Percentiles rank a stretch among this genome's conserved stretches.
Evolutionary conservation across 192 early-diverging fungal species (phyloP).

Genomic region (Hyaloraphidium curvatum): DNA sequence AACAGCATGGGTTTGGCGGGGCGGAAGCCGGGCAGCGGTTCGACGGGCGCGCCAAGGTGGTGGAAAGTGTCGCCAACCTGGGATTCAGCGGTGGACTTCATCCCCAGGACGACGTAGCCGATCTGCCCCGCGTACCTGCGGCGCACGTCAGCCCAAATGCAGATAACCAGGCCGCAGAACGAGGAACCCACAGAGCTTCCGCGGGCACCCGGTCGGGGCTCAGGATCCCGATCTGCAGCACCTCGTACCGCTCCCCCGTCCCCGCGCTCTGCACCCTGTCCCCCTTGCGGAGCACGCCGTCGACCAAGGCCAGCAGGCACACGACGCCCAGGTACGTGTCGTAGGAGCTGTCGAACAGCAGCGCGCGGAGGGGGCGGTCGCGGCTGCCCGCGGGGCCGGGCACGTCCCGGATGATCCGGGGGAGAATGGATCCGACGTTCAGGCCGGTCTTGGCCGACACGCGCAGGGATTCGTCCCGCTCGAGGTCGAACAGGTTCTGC

Average conservation of each 20-base stretch:
- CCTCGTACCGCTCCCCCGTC: constrained; percentile 66
- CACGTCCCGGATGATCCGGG: constrained; percentile 53
- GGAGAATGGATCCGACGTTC: constrained; percentile 53
- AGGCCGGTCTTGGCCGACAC: constrained; percentile 79
- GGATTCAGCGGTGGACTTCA: constrained; percentile 84
- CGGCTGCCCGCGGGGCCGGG: too few relatives aligned
- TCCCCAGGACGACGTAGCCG: constrained; percentile 76
- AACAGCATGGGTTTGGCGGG: constrained; percentile 95
- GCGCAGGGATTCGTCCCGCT: constrained; percentile 16
- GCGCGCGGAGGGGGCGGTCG: constrained; percentile 54
- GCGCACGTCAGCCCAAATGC: background rate
- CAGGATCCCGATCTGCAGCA: constrained; percentile 79
- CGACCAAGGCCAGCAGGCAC: constrained; percentile 72
- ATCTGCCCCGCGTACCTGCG: constrained; percentile 55
- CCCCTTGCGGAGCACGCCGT: constrained; percentile 63
- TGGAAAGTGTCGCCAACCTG: constrained; percentile 92
- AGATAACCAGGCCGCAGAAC: background rate
- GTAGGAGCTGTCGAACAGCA: constrained; percentile 97
- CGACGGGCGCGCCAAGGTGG: constrained; percentile 25
- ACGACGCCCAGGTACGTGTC: constrained; percentile 96
- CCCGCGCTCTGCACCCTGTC: constrained; percentile 63
- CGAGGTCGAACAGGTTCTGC: constrained; percentile 70
- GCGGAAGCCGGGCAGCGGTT: constrained; percentile 72
- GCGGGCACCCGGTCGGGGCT: constrained; percentile 65
- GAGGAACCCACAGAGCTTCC: constrained; percentile 14